These are phyloP conservation scores for Pyrenophora teres DNA, from an alignment of 2,329 filamentous ascomycete genomes.

Conservation along the genomic window DNA sequence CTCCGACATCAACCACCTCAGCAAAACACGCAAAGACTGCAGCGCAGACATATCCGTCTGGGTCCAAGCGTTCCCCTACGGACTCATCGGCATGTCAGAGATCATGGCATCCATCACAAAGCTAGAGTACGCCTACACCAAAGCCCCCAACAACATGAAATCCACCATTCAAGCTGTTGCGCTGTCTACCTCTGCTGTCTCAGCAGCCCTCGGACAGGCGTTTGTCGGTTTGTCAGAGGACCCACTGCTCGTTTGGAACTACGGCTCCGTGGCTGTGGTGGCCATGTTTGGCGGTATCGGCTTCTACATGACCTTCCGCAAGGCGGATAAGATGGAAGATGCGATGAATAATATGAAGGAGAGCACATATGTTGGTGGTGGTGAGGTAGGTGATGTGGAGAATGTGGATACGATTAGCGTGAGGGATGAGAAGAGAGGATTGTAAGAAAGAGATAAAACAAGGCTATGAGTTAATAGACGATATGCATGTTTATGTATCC, in stretches of 20 bases:
- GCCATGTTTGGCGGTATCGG: conserved; percentile 36
- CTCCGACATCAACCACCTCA: conserved; percentile 35
- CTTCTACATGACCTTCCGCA: conserved; percentile 42
- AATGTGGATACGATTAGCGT: conserved; percentile 20
- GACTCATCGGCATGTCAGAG: conserved; percentile 62
- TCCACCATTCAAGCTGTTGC: conserved; percentile 45
- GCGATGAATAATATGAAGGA: conserved; percentile 38
- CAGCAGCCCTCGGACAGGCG: conserved; percentile 39
- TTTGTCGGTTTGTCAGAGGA: conserved; percentile 41
- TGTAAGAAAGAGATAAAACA: background rate
- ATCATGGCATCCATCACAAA: conserved; percentile 71
- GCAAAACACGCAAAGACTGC: conserved; percentile 50
- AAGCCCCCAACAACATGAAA: conserved; percentile 66
- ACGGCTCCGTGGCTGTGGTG: conserved; percentile 39
- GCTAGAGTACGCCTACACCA: conserved; percentile 62
- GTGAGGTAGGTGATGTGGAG: conserved; percentile 23
- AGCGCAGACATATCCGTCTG: conserved; percentile 58
- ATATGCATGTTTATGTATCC: too few species aligned
- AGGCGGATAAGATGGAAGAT: conserved; percentile 41
- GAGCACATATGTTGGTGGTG: conserved; percentile 27
- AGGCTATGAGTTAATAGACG: too few species aligned
- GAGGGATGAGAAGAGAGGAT: conserved; percentile 22
- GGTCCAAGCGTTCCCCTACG: conserved; percentile 58
- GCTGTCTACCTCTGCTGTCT: conserved; percentile 43
- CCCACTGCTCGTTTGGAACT: conserved; percentile 42